A percentile compares a stretch with the other conserved stretches of the same genome.
These are phyloP conservation scores for Suillus clintonianus DNA, from an alignment of 768 basidiomycete species.

Conservation along the genomic window DNA sequence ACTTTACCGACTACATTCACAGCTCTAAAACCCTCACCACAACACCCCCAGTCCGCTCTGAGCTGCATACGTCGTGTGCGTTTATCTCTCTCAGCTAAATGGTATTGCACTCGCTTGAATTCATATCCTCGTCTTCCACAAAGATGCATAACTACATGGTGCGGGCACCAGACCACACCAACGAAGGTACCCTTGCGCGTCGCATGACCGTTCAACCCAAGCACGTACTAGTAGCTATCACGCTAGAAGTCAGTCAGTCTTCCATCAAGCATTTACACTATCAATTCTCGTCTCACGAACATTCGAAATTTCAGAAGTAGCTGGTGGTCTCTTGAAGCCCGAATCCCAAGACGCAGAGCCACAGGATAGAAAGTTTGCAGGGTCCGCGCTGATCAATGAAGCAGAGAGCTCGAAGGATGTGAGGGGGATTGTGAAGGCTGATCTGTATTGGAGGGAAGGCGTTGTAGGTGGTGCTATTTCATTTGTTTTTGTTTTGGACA, in stretches of 20 bases:
- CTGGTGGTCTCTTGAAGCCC: constrained; percentile 59
- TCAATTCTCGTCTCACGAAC: constrained; percentile 10
- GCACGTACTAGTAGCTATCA: constrained; percentile 52
- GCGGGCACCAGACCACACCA: constrained; percentile 67
- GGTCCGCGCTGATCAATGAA: constrained; percentile 58
- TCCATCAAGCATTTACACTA: background rate
- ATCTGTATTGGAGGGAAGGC: constrained; percentile 43
- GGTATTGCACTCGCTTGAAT: background rate
- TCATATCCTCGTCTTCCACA: background rate
- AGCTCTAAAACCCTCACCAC: background rate
- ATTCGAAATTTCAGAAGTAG: constrained; percentile 45
- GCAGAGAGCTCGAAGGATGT: constrained; percentile 52
- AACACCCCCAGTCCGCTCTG: background rate
- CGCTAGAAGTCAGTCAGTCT: constrained; percentile 50
- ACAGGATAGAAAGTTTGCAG: constrained; percentile 57
- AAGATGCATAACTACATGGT: constrained; percentile 39
- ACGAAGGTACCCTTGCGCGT: constrained; percentile 55
- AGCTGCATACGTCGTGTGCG: background rate
- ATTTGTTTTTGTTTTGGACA: background rate
- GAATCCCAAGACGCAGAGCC: constrained; percentile 51
- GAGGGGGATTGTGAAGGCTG: constrained; percentile 39
- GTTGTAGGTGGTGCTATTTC: constrained; percentile 37
- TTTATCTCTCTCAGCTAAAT: background rate
- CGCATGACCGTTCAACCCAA: constrained; percentile 54
- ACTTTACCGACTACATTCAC: too few species aligned